Evolutionary conservation across 176 grass and related monocot genomes (phyloP), one percentile per base, ranked within the genome.

Genomic region (Secale cereale): DNA sequence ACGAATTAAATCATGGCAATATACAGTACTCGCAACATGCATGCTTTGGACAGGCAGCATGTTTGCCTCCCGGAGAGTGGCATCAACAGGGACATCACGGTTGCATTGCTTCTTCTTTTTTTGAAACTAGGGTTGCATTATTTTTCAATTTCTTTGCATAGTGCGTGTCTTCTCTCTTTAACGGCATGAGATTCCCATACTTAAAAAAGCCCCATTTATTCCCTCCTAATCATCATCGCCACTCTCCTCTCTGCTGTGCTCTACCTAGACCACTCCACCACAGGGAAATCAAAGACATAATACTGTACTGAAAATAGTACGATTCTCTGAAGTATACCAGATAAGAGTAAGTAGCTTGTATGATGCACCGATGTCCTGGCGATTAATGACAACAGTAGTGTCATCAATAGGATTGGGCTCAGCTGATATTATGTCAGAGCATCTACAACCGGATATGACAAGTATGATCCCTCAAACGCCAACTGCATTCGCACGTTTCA

Each of bases 151-250:
- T 31, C 6, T 64, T 28, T 54, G 45, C 64, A 64, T 62, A 30
- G 13, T 65, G 13, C 2, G 74, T 71, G 74, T 13, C 50, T 82
- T 80, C 88, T 80, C 66, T 82, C 86, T 45, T 92, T 94, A 86
- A 87, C 74, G 69, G 86, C 92, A 89, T 90, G 87, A 77, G 78
- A 59, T 65, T 74, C 74, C 36, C 81, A 86, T 90, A 90, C 86
- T 86, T 88, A 14, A 62, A 88, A 86, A 80, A 0, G 77, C 61
- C 85, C 67, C 69, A 70, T 71, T 89, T 83, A 87, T 91, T 90
- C 86, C 86, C 80, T 83, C 69, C 83, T 89, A 92, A 94, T 88
- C 90, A 94, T 97, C 85, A 81, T 83, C 86, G 69, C 12, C 85
- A 86, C 41, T 45, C 12, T 45, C 83, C 84, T 69, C 81, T 92